Conservation (phyloP, 1,284 basidiomycete species). For the Fomes fomentarius region DNA sequence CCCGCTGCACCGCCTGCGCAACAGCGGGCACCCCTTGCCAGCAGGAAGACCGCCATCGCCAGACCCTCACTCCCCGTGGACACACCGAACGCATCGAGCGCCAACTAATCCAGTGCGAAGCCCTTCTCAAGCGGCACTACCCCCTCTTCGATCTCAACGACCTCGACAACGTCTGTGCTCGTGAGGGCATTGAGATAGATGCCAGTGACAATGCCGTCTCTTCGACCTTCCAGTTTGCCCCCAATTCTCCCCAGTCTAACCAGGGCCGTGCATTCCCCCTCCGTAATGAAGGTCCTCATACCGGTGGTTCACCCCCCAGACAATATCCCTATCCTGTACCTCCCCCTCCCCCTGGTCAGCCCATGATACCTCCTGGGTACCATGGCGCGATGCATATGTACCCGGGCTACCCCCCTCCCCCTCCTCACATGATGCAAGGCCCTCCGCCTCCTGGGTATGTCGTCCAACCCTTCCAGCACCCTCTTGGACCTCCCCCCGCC, state of each 20-base stretch:
- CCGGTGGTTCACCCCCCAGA: constrained; percentile 36
- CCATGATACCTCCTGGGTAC: constrained; percentile 32
- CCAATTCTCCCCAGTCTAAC: constrained; percentile 25
- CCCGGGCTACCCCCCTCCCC: constrained; percentile 36
- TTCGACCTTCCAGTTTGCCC: constrained; percentile 44
- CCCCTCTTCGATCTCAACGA: constrained; percentile 66
- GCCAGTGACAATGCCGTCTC: constrained; percentile 31
- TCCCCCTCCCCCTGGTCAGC: constrained; percentile 31
- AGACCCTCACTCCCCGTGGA: constrained; percentile 79
- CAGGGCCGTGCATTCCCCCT: constrained; percentile 34
- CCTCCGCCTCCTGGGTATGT: constrained; percentile 54
- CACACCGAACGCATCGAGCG: constrained; percentile 79
- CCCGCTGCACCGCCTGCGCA: constrained; percentile 79
- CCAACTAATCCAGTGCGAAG: constrained; percentile 73
- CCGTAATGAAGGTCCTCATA: constrained; percentile 33
- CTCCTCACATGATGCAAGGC: constrained; percentile 47
- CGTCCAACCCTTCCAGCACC: constrained; percentile 57
- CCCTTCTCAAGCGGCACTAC: constrained; percentile 71
- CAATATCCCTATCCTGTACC: constrained; percentile 30
- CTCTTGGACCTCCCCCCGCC: constrained; percentile 36
- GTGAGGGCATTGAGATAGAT: constrained; percentile 68
- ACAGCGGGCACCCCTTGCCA: constrained; percentile 77
- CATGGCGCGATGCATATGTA: constrained; percentile 34
- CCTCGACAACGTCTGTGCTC: constrained; percentile 63
- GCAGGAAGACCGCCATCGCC: constrained; percentile 82